phyloP scores from a whole-genome alignment of 225 moss, liverwort and hornwort genomes.

The Antitrichia curtipendula region DNA sequence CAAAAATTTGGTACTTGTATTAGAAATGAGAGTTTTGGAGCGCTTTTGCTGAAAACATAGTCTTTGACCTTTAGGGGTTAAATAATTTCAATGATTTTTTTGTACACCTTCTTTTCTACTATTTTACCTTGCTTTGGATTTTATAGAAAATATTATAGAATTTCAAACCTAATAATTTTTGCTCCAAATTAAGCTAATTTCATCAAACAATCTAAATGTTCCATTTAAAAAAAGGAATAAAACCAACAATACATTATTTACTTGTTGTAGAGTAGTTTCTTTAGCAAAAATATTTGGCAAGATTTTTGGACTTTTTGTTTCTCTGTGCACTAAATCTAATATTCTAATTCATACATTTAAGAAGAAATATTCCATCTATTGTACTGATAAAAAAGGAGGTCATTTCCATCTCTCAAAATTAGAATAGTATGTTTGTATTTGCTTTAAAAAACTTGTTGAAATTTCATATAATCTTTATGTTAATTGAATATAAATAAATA shows the following conservation, averaged over 20 bases:
- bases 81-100: background rate
- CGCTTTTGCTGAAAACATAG: too few species aligned
- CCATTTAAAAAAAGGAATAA: background rate
- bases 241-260: too few species aligned
- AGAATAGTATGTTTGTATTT: background rate
- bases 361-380: background rate
- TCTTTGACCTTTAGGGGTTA: too few species aligned
- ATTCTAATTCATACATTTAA: background rate
- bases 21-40: too few species aligned
- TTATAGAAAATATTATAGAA: background rate
- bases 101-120: background rate
- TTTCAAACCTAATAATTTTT: background rate
- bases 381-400: background rate
- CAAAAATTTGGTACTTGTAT: too few species aligned
- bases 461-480: background rate
- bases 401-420: background rate
- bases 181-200: background rate
- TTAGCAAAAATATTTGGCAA: accelerated
- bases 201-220: background rate
- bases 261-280: background rate
- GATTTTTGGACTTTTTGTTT: background rate
- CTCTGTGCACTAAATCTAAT: background rate
- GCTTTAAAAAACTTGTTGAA: background rate
- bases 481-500: background rate
- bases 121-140: background rate